These are phyloP conservation scores for Penicillium maclennaniae DNA, from an alignment of 495 filamentous ascomycete species.

Conservation along the genomic window DNA sequence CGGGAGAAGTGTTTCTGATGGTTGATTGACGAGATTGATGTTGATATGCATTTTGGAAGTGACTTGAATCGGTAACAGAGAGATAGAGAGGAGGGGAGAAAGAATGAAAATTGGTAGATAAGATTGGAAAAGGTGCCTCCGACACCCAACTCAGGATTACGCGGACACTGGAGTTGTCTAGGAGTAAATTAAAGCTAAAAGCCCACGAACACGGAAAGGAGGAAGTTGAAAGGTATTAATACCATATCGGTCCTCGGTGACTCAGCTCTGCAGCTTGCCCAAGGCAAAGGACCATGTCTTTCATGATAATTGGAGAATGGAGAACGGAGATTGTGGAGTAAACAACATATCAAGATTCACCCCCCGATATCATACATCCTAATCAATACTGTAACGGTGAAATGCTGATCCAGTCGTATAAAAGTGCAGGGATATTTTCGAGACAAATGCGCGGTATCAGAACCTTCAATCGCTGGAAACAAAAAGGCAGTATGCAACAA, in stretches of 20 bases:
- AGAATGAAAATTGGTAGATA: neutral
- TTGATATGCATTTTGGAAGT: constrained; percentile 9
- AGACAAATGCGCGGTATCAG: constrained; percentile 3
- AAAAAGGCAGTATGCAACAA: constrained; percentile 12
- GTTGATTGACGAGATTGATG: neutral
- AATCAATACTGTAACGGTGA: neutral
- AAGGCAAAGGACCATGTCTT: too few species aligned
- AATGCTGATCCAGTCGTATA: constrained; percentile 2
- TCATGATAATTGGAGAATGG: too few species aligned
- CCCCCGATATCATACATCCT: neutral
- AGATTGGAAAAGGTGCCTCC: neutral
- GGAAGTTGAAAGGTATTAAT: neutral
- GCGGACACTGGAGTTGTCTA: neutral
- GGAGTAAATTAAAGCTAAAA: neutral
- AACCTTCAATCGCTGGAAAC: constrained; percentile 8
- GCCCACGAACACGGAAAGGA: neutral
- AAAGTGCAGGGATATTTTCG: constrained; percentile 6
- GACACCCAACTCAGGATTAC: too few species aligned
- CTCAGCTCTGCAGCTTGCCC: constrained; percentile 1
- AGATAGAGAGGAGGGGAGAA: too few species aligned
- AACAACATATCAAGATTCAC: neutral
- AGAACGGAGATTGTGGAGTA: neutral
- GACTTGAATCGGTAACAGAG: neutral
- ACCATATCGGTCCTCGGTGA: neutral
- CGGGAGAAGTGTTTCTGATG: constrained; percentile 8